A percentile compares a stretch with the other conserved stretches of the same genome.
Conservation (phyloP, 345 rosid genomes). For the Acer negundo region DNA sequence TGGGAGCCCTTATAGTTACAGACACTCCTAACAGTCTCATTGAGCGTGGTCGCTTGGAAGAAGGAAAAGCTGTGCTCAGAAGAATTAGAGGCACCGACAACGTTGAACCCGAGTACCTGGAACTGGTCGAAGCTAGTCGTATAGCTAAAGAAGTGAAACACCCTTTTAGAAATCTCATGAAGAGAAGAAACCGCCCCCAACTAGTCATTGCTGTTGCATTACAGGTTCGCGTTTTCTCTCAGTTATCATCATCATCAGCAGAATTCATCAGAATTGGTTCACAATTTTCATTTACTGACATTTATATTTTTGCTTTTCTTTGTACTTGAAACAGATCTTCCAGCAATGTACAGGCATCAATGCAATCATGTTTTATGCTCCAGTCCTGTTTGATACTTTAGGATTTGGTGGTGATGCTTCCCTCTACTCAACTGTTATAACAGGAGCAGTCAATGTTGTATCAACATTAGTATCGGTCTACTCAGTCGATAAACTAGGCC, state of each 20-base stretch:
- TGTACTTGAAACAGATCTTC: conserved; percentile 55
- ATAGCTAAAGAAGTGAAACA: conserved; percentile 84
- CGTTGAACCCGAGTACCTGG: conserved; percentile 79
- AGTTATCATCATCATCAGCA: not conserved
- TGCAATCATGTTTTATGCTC: conserved; percentile 97
- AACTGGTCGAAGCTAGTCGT: conserved; percentile 91
- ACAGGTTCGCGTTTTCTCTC: conserved; percentile 48
- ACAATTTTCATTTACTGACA: not conserved
- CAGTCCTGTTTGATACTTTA: conserved; percentile 74
- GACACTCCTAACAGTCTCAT: conserved; percentile 94
- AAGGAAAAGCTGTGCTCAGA: conserved; percentile 85
- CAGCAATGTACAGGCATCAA: conserved; percentile 95
- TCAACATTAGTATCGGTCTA: conserved; percentile 86
- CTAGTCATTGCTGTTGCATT: conserved; percentile 76
- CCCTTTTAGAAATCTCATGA: conserved; percentile 81
- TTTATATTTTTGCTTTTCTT: not conserved
- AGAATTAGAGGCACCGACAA: conserved; percentile 80
- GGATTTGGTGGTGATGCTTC: conserved; percentile 80
- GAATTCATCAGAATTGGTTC: not conserved
- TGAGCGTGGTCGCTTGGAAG: conserved; percentile 79
- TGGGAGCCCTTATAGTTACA: conserved; percentile 72
- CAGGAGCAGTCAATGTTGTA: conserved; percentile 86
- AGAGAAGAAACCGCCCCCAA: conserved; percentile 76
- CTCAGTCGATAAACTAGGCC: conserved; percentile 84
- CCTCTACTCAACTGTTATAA: conserved; percentile 93